phyloP scores from a whole-genome alignment of 352 stramenopile genomes.

The Phytophthora aleatoria region DNA sequence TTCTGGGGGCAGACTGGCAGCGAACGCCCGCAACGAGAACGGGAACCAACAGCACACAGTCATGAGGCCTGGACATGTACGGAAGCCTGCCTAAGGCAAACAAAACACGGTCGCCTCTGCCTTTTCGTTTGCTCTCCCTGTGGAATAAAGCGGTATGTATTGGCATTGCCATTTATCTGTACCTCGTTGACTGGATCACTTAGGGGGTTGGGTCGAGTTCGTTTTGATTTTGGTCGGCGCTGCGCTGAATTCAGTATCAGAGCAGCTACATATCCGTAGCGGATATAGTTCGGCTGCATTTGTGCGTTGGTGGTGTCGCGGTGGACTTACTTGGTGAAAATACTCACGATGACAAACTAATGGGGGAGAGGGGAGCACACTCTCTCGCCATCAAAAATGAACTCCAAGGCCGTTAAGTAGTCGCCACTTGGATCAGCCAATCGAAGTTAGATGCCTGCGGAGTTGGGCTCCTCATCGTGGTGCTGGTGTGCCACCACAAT shows the following conservation, averaged over 20 bases:
- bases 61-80: conserved; percentile 1
- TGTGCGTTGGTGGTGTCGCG: conserved; percentile 17
- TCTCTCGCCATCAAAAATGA: conserved; percentile 36
- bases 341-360: conserved; percentile 47
- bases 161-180: conserved; percentile 37
- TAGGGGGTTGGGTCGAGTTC: conserved; percentile 26
- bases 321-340: conserved; percentile 28
- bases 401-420: conserved; percentile 11
- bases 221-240: conserved; percentile 32
- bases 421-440: not conserved
- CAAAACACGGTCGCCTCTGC: not conserved
- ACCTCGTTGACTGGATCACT: conserved; percentile 29
- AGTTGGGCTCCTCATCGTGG: conserved; percentile 53
- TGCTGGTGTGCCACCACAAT: conserved; percentile 44
- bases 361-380: conserved; percentile 3
- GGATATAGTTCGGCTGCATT: conserved; percentile 19
- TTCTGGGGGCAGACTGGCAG: conserved; percentile 65
- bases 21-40: conserved; percentile 34
- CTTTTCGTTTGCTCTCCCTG: conserved; percentile 19
- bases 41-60: conserved; percentile 2
- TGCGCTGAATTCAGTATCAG: conserved; percentile 26
- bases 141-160: conserved; percentile 36
- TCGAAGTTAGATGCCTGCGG: conserved; percentile 49
- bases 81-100: conserved; percentile 1
- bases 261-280: conserved; percentile 10